Evolutionary conservation across 2,329 filamentous ascomycete species (phyloP).

Genomic region (Stagonosporopsis chrysanthemi): DNA sequence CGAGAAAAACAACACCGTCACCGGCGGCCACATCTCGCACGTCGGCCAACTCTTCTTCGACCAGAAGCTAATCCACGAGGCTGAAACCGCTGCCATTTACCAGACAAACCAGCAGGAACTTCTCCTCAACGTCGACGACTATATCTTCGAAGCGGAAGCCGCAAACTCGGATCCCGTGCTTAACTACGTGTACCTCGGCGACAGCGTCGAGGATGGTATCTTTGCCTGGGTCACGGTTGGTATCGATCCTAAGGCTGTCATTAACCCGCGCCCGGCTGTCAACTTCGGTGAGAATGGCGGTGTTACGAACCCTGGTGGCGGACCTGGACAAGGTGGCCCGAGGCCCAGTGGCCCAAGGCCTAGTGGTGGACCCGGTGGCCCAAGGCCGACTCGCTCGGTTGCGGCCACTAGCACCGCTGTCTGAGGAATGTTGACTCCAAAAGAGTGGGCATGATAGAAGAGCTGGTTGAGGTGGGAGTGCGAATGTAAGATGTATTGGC

Average conservation of each 20-base stretch:
- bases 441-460: no score
- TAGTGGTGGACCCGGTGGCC: no score
- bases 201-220: conserved; percentile 44
- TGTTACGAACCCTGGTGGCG: conserved; percentile 13
- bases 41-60: conserved; percentile 71
- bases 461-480: no score
- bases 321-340: background rate
- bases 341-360: background rate
- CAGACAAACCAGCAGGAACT: conserved; percentile 48
- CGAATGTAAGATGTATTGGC: no score
- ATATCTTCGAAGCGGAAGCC: conserved; percentile 56
- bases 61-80: conserved; percentile 60
- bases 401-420: conserved; percentile 1
- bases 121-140: conserved; percentile 60
- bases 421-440: conserved; percentile 18
- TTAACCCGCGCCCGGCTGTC: conserved; percentile 12
- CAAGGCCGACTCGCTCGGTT: conserved; percentile 1
- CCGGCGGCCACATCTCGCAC: conserved; percentile 60
- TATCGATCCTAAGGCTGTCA: conserved; percentile 4
- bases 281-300: conserved; percentile 20
- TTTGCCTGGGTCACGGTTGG: conserved; percentile 34
- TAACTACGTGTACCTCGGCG: conserved; percentile 63
- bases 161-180: conserved; percentile 61
- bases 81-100: conserved; percentile 56
- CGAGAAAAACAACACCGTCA: conserved; percentile 56